Evolutionary conservation across 495 filamentous ascomycete genomes (phyloP).

Genomic region (Penicillium diatomitis): DNA sequence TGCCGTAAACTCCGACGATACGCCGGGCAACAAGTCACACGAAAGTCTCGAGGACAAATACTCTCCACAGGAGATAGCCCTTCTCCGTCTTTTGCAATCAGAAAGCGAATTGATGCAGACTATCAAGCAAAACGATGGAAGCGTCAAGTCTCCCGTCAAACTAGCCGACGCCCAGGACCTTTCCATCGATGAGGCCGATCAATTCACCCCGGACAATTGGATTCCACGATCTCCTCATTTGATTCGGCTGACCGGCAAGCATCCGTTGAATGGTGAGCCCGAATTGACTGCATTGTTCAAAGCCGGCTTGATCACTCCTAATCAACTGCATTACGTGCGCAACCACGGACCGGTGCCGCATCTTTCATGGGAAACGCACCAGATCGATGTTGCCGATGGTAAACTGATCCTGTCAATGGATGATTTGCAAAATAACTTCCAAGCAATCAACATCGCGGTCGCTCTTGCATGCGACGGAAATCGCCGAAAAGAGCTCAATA

Average conservation of each 20-base stretch:
- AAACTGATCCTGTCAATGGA: not conserved
- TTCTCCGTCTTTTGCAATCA: not conserved
- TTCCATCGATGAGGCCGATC: not conserved
- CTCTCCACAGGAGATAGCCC: not conserved
- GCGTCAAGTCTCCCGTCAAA: not conserved
- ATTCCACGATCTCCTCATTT: not conserved
- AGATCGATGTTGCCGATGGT: not conserved
- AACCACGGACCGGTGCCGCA: not conserved
- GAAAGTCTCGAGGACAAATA: not conserved
- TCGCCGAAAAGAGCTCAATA: slow-evolving; percentile 51
- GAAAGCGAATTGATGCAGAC: not conserved
- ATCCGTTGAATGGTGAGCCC: not conserved
- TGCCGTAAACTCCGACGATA: not conserved
- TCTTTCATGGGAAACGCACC: not conserved
- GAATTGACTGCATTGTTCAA: not conserved
- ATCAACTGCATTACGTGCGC: not conserved
- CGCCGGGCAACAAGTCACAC: not conserved
- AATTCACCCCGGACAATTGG: not conserved
- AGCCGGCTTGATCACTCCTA: not conserved
- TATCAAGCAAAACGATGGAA: not conserved
- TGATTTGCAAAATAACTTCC: not conserved
- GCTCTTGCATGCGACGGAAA: slow-evolving; percentile 53
- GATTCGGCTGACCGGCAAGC: not conserved
- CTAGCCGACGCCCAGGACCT: not conserved
- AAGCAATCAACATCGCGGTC: slow-evolving; percentile 25